These are phyloP conservation scores for Thielaviopsis musarum DNA, from an alignment of 2,329 filamentous ascomycete species.

Conservation along the genomic window DNA sequence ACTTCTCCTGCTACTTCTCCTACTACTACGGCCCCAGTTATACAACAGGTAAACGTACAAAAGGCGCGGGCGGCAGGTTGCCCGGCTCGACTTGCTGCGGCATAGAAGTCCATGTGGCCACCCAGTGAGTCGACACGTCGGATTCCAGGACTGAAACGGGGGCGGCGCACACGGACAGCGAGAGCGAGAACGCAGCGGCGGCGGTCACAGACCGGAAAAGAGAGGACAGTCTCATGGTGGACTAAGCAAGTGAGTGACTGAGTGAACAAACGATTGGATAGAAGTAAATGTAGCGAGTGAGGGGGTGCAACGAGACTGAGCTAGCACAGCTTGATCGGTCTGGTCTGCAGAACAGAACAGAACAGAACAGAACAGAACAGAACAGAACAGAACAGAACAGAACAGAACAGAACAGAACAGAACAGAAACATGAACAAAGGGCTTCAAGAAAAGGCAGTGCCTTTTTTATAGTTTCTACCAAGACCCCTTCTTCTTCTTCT, in stretches of 20 bases:
- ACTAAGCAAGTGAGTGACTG: not conserved
- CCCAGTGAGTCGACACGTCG: slow-evolving; percentile 25
- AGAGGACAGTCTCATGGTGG: not conserved
- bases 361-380: too few species aligned
- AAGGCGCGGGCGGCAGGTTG: slow-evolving; percentile 44
- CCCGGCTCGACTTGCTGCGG: slow-evolving; percentile 44
- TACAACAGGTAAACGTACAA: too few species aligned
- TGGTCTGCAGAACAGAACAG: not conserved
- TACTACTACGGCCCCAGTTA: too few species aligned
- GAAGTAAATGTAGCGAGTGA: not conserved
- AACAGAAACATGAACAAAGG: too few species aligned
- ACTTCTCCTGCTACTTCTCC: too few species aligned
- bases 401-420: not conserved
- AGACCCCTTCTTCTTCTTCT: too few species aligned
- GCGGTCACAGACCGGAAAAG: not conserved
- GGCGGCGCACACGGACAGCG: not conserved
- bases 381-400: not conserved
- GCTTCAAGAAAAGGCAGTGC: too few species aligned
- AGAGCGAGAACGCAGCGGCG: not conserved
- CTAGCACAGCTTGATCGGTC: not conserved
- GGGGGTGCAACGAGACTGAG: not conserved
- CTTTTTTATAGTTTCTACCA: too few species aligned
- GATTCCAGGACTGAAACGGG: not conserved
- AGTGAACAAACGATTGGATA: not conserved
- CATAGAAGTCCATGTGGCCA: slow-evolving; percentile 49